These are phyloP conservation scores for Lolium perenne DNA, from an alignment of 176 grass and related monocot species.

Conservation along the genomic window DNA sequence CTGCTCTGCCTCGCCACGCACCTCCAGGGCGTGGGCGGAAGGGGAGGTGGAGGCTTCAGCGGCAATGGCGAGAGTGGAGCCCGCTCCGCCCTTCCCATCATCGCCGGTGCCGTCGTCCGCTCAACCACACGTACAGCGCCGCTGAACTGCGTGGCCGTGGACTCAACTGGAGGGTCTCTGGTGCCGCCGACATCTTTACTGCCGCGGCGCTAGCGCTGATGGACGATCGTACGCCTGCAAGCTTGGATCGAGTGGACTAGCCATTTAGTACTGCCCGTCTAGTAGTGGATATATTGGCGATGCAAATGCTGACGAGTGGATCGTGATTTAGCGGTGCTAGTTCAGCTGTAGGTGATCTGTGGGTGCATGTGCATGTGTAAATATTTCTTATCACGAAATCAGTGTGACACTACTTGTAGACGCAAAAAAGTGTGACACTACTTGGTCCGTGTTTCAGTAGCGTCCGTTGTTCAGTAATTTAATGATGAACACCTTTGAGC, in stretches of 20 bases:
- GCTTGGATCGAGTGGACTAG: not conserved
- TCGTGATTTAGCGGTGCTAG: not conserved
- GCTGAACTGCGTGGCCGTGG: not conserved
- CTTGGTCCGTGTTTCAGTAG: too few relatives aligned
- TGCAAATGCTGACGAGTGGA: not conserved
- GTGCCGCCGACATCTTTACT: not conserved
- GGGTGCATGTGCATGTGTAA: too few relatives aligned
- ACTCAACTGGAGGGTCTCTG: not conserved
- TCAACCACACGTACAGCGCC: not conserved
- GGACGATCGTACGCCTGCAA: not conserved
- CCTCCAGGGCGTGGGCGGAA: not conserved
- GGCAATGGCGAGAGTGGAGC: not conserved
- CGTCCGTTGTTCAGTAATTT: too few relatives aligned
- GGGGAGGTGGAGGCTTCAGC: not conserved
- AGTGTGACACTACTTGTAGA: too few relatives aligned
- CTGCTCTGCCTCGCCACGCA: slow-evolving; percentile 35
- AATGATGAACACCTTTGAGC: too few relatives aligned
- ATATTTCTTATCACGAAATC: too few relatives aligned
- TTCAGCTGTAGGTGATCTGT: too few relatives aligned
- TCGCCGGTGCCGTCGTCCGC: too few relatives aligned
- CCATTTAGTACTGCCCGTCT: not conserved
- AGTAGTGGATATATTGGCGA: not conserved
- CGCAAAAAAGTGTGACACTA: too few relatives aligned
- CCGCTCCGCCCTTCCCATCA: too few relatives aligned
- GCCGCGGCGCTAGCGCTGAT: not conserved